Evolutionary conservation across 805 yeast genomes (phyloP).

Genomic region (Zygosaccharomyces rouxii): DNA sequence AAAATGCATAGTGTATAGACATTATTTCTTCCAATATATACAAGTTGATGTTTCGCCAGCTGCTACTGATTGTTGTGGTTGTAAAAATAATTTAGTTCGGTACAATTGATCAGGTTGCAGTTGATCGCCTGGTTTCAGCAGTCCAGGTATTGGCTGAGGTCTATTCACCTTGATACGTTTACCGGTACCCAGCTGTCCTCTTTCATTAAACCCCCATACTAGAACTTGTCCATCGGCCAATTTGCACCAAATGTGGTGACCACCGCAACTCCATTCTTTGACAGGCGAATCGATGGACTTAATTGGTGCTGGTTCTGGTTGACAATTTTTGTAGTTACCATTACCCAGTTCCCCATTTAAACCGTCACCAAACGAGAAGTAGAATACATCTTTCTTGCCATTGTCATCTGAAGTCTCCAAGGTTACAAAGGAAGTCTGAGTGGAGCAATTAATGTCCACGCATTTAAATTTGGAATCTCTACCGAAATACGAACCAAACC

Average conservation of each 20-base stretch:
- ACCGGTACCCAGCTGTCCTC: constrained; percentile 83
- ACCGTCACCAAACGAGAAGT: constrained; percentile 78
- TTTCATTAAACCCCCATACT: constrained; percentile 80
- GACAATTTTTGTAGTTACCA: constrained; percentile 70
- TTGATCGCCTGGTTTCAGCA: constrained; percentile 49
- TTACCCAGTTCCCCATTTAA: constrained; percentile 81
- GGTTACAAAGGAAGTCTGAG: constrained; percentile 55
- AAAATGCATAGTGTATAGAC: constrained; percentile 2
- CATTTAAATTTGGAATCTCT: constrained; percentile 45
- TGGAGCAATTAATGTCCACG: constrained; percentile 60
- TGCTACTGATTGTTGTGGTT: constrained; percentile 50
- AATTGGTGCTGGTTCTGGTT: constrained; percentile 59
- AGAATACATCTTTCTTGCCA: constrained; percentile 34
- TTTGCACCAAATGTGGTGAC: constrained; percentile 59
- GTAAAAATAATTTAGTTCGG: constrained; percentile 43
- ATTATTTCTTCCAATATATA: constrained; percentile 46
- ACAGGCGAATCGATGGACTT: constrained; percentile 46
- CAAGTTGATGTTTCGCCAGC: constrained; percentile 64
- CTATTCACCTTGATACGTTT: constrained; percentile 54
- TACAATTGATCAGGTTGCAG: constrained; percentile 24
- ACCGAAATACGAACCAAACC: constrained; percentile 39
- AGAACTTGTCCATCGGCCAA: constrained; percentile 61
- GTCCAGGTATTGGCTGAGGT: constrained; percentile 51
- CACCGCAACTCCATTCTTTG: constrained; percentile 54
- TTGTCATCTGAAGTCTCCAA: constrained; percentile 26